Evolutionary conservation across 495 filamentous ascomycete genomes (phyloP).

Genomic region (Penicillium malachiteum): DNA sequence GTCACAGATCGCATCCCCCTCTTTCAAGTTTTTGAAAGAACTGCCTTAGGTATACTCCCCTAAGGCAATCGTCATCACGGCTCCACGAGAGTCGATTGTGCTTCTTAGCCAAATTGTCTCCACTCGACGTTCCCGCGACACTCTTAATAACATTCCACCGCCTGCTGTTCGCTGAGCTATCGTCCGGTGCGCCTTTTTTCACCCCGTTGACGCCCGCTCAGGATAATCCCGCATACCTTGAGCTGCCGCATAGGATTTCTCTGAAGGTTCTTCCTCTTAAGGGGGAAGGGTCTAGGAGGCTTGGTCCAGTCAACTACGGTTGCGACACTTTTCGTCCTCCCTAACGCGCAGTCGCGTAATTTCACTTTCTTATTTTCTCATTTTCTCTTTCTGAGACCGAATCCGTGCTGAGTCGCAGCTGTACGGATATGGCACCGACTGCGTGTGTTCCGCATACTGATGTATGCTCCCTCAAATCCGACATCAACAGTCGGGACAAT

Average conservation of each 20-base stretch:
- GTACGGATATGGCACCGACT: slow-evolving; percentile 71
- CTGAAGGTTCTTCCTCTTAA: slow-evolving; percentile 93
- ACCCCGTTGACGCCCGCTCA: slow-evolving; percentile 53
- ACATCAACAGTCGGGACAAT: slow-evolving; percentile 30
- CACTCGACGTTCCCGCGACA: slow-evolving; percentile 56
- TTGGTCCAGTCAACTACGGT: slow-evolving; percentile 68
- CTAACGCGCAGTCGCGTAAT: slow-evolving; percentile 59
- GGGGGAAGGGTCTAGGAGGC: slow-evolving; percentile 38
- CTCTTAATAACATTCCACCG: slow-evolving; percentile 69
- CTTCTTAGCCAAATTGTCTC: slow-evolving; percentile 79
- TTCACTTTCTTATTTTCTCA: slow-evolving; percentile 11
- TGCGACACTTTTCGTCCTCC: slow-evolving; percentile 88
- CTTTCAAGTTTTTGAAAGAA: neutral
- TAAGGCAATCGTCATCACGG: slow-evolving; percentile 71
- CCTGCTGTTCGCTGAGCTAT: slow-evolving; percentile 63
- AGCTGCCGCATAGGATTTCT: slow-evolving; percentile 99
- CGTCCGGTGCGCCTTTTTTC: slow-evolving; percentile 54
- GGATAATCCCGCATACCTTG: slow-evolving; percentile 57
- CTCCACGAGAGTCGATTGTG: slow-evolving; percentile 61
- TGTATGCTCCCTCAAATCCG: slow-evolving; percentile 44
- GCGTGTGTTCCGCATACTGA: slow-evolving; percentile 54
- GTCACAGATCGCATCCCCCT: slow-evolving; percentile 6
- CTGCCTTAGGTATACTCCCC: slow-evolving; percentile 64
- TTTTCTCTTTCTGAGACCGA: slow-evolving; percentile 5
- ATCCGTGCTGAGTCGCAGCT: slow-evolving; percentile 39